Base-by-base conservation (phyloP, 2,329 filamentous ascomycete species). In the Epichloe sibirici region DNA sequence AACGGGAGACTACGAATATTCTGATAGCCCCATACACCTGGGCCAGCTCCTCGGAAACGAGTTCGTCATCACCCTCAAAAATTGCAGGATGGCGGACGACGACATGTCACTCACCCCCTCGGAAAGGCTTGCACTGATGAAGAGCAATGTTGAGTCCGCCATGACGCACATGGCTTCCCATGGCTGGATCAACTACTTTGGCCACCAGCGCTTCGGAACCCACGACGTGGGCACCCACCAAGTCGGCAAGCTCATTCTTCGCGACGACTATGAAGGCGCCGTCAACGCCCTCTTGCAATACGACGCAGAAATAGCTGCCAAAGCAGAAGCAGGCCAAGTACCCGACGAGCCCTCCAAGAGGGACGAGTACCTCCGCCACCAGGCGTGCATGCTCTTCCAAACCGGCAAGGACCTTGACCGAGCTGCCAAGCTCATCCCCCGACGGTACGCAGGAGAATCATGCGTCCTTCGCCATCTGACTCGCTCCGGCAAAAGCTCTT, bases 121-220 rank as follows among this genome's bases (percentile, higher is more conserved):
- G 5, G 63, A 67, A 28, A 63, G 62, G 35, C 58, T 69, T 8
- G 59, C 64, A 15, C 57, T 59, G 37, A 57, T 72, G 45, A 61
- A 58, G 51, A 51, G 57, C 28, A 65, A 77, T 39, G 73, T 82
- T 9, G 74, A 74, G 52, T 66, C 75, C 13, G 76, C 88, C 1
- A 71, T 95, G 49, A 72, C 77, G 43, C 80, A 84, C 57, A 80
- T 97, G 58, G 74, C 77, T 51, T 71, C 81, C 44, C 78, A 84
- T 45, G 93, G 93, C 3, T 98, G 94, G 74, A 83, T 98, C 69
- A 98, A 98, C 70, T 98, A 97, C 71, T 98, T 90, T 63, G 93
- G 93, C 8, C 81, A 97, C n/a, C 93, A 98, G 70, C 83, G 93
- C 25, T 98, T 98, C 62, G 93, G 93, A 31, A 91, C 90, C 0